These are phyloP conservation scores for Bryum argenteum DNA, from an alignment of 225 moss, liverwort and hornwort genomes.

Conservation along the genomic window DNA sequence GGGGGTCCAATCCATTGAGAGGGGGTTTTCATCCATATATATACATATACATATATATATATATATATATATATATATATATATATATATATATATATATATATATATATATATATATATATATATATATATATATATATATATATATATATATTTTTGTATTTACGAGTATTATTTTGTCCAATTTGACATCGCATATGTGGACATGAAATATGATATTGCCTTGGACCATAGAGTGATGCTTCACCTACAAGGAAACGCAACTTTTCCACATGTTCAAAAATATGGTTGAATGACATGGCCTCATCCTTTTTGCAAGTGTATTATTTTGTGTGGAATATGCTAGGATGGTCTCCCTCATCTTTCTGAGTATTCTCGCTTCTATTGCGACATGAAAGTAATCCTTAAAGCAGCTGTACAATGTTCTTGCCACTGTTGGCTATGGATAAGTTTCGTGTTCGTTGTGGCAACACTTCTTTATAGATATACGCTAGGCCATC, in stretches of 20 bases:
- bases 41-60: too few relatives aligned
- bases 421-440: neutral
- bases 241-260: neutral
- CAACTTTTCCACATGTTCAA: neutral
- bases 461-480: too few relatives aligned
- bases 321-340: slow-evolving; percentile 17
- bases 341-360: neutral
- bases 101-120: too few relatives aligned
- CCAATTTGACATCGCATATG: neutral
- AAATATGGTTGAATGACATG: neutral
- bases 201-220: neutral
- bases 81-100: too few relatives aligned
- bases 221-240: neutral
- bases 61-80: too few relatives aligned
- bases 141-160: too few relatives aligned
- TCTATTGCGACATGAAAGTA: neutral
- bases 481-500: too few relatives aligned
- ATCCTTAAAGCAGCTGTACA: neutral
- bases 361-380: neutral
- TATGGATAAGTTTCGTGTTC: too few relatives aligned
- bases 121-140: too few relatives aligned
- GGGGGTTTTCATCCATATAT: too few relatives aligned
- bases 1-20: too few relatives aligned
- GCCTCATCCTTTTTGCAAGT: neutral
- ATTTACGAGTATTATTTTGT: neutral